Percentiles rank a stretch among this genome's conserved stretches.
Conservation (phyloP, 2,329 filamentous ascomycete species). For the Ambrosiella cleistominuta region DNA sequence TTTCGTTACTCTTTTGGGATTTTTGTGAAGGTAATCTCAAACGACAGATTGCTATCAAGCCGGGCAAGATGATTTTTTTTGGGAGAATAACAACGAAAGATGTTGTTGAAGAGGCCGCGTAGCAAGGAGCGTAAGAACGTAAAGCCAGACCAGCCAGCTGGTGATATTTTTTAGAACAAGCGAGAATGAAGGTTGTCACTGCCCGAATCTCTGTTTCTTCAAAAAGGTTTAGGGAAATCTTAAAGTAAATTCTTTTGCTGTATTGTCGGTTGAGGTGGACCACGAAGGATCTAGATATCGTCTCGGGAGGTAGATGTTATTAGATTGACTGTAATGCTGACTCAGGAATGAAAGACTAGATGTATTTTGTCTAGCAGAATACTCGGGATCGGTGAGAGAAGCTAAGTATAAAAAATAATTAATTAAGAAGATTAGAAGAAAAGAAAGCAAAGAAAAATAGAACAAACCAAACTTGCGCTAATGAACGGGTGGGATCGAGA, state of each 20-base stretch:
- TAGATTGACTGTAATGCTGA: neutral
- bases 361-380: slow-evolving; percentile 1
- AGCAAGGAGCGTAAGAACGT: slow-evolving; percentile 13
- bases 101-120: slow-evolving; percentile 12
- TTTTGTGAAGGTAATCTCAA: neutral
- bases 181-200: neutral
- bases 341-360: neutral
- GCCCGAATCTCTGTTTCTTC: neutral
- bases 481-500: neutral
- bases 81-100: slow-evolving; percentile 7
- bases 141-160: slow-evolving; percentile 10
- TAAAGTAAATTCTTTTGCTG: neutral
- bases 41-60: slow-evolving; percentile 3
- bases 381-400: neutral
- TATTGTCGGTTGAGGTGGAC: neutral
- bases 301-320: neutral
- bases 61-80: neutral
- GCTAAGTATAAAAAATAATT: neutral
- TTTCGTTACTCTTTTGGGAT: neutral
- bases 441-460: neutral
- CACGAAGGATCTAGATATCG: neutral
- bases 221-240: neutral
- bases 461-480: neutral
- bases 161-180: neutral
- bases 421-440: neutral